A percentile compares a stretch with the other conserved stretches of the same genome.
Conservation (phyloP, 352 stramenopile species). For the Phytopythium helicoides region DNA sequence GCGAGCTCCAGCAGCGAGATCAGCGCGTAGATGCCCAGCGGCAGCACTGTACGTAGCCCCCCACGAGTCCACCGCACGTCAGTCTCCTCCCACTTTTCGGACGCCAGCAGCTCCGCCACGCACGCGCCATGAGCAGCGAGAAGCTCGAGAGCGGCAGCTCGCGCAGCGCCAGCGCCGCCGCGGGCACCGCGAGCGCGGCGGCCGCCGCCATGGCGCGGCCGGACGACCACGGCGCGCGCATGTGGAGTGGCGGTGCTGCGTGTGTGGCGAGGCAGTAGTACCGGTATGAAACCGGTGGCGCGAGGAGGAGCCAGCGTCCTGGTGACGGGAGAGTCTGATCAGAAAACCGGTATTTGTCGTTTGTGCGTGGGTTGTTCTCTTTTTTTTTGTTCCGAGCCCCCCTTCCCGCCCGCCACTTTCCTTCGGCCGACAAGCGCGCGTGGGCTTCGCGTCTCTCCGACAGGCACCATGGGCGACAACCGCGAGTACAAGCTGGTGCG, state of each 20-base stretch:
- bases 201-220: slow-evolving; percentile 6
- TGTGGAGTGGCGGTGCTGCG: too few species aligned
- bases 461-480: slow-evolving; percentile 52
- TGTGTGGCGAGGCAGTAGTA: too few species aligned
- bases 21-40: slow-evolving; percentile 48
- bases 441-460: background rate
- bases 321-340: too few species aligned
- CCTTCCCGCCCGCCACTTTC: background rate
- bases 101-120: background rate
- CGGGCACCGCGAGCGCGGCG: slow-evolving; percentile 8
- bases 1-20: slow-evolving; percentile 45
- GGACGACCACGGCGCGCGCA: too few species aligned
- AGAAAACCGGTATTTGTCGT: too few species aligned
- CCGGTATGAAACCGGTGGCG: too few species aligned
- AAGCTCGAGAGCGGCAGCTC: slow-evolving; percentile 20
- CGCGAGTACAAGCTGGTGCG: slow-evolving; percentile 84
- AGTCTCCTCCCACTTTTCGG: too few species aligned
- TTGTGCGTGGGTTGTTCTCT: too few species aligned
- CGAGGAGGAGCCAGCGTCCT: too few species aligned
- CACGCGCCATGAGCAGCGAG: slow-evolving; percentile 27
- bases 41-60: slow-evolving; percentile 14
- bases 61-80: background rate
- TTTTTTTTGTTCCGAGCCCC: too few species aligned
- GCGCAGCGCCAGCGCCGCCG: slow-evolving; percentile 18
- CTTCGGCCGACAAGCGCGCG: background rate